A percentile compares a stretch with the other conserved stretches of the same genome.
Evolutionary conservation across 345 rosid species (phyloP).

Genomic region (Eucalyptus globulus): DNA sequence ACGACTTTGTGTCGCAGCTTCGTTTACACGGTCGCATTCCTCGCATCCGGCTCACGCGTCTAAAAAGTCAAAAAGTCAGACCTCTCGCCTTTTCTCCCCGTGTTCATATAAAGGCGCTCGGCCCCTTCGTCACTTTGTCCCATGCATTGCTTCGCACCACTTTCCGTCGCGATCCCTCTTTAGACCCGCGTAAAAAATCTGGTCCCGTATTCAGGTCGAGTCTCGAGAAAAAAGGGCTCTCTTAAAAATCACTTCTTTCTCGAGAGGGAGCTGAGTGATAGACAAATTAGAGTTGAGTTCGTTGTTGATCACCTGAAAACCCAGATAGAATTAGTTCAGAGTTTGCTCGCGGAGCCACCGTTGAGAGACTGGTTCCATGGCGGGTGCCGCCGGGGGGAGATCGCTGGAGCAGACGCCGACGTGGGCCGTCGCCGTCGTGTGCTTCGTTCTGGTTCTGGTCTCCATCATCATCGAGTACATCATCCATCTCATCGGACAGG

Average conservation of each 20-base stretch:
- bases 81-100: neutral
- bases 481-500: conserved; percentile 56
- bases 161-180: neutral
- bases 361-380: conserved; percentile 9
- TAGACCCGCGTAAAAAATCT: neutral
- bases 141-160: neutral
- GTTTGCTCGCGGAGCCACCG: neutral
- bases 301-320: neutral
- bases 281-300: neutral
- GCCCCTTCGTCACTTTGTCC: neutral
- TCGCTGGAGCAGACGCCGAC: conserved; percentile 57
- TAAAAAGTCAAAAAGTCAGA: neutral
- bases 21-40: neutral
- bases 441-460: conserved; percentile 35
- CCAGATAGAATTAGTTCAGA: neutral
- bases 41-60: neutral
- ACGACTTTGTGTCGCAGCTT: neutral
- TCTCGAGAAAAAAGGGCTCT: neutral
- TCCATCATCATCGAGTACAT: conserved; percentile 39
- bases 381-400: conserved; percentile 25
- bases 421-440: conserved; percentile 64
- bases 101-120: neutral
- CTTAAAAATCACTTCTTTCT: neutral
- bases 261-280: neutral
- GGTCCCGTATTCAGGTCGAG: neutral